Evolutionary conservation across 2,329 filamentous ascomycete genomes (phyloP).

Genomic region (Fusarium solani-melongenae): DNA sequence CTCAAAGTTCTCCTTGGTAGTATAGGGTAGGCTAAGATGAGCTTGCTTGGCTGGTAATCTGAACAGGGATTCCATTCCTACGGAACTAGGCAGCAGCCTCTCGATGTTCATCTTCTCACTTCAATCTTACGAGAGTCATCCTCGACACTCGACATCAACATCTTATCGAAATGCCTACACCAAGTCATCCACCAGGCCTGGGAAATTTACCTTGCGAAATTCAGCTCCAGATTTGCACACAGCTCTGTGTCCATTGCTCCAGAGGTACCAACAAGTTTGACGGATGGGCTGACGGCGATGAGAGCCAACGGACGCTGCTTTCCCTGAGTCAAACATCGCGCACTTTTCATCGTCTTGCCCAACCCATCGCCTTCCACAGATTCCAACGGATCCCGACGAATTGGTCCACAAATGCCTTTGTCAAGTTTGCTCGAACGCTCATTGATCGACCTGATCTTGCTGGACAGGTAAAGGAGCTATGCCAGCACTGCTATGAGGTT

Average conservation of each 20-base stretch:
- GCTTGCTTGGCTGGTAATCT: not conserved
- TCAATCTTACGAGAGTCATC: not conserved
- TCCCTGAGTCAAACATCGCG: not conserved
- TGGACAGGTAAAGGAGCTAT: not conserved
- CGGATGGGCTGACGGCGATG: not conserved
- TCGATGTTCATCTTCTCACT: not conserved
- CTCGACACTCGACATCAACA: not conserved
- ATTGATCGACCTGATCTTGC: not conserved
- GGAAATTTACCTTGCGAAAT: not conserved
- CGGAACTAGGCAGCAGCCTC: not conserved
- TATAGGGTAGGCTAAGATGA: not conserved
- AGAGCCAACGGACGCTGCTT: not conserved
- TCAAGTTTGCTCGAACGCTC: not conserved
- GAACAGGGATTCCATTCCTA: not conserved
- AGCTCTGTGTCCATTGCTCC: not conserved
- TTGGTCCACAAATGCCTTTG: not conserved
- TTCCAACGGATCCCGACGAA: not conserved
- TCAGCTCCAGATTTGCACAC: not conserved
- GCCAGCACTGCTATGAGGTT: not conserved
- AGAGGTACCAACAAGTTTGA: not conserved
- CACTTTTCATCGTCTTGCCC: not conserved
- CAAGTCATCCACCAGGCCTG: not conserved
- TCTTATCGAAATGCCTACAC: not conserved
- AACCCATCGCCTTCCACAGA: not conserved
- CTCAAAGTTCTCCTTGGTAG: not conserved